Base-by-base conservation (phyloP, 2,329 filamentous ascomycete genomes). In the Beauveria brongniartii region DNA sequence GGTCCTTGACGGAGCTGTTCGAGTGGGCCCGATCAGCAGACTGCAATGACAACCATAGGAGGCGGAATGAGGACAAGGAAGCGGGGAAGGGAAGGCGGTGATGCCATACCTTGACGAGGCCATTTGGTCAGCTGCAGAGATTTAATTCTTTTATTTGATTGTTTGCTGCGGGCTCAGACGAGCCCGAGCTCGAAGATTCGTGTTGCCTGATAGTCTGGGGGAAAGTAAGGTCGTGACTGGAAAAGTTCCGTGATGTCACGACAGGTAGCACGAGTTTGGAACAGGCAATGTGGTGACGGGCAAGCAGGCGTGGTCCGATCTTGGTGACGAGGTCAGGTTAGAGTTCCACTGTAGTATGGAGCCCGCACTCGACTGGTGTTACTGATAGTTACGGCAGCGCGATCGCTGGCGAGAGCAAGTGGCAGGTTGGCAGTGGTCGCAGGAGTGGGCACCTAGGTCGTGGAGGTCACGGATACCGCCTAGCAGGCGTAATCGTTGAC, bases 1-100 rank as follows among this genome's bases (percentile, higher is more conserved):
- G 77, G 67, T 87, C 84, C 69, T 84, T 87, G 51, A 83, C 74
- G n/a, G 82, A 80, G 66, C 40, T 62, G 63, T 43, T 46, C 53
- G 62, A 62, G 63, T 64, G 65, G 65, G 63, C 37, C 62, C 57
- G 57, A 65, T 65, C 51, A 65, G 63, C 61, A 40, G 67, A 66
- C 60, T 65, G 58, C 48, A 10, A 59, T 43, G 40, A 37, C 40
- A 37, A 37, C 10, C 34, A 37, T 16, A 37, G 34, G 34, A 16
- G 56, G 41, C 16, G 51, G 47, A 18, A 26, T 34, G 40, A 51
- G 48, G 26, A 30, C 18, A 44, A 16, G 18, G 34, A 34, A 51
- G 37, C 30, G 50, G 61, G 18, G 43, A 44, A 20, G 41, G 41
- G 10, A 40, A 24, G 44, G 28, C 9, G 46, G 28, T 52, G 46